Conservation (phyloP, 371 early-diverging fungal genomes). For the Mortierella polycephala region DNA sequence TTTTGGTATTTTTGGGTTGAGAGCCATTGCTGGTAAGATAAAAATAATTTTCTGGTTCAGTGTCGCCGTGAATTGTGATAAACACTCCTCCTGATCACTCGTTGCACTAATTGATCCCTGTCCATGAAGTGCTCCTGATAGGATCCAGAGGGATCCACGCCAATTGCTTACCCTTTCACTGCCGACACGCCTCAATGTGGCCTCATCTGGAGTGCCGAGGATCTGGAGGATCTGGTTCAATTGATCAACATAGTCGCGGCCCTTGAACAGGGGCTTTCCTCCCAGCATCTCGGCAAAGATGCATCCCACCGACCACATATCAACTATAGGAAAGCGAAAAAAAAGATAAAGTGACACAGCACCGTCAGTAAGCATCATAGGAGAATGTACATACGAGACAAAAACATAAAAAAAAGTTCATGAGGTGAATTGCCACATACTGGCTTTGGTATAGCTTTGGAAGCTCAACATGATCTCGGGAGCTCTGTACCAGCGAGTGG, state of each 20-base stretch:
- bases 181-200: conserved; percentile 85
- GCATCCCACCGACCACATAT: conserved; percentile 99
- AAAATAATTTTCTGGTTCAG: too few relatives aligned
- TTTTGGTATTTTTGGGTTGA: too few relatives aligned
- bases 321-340: conserved; percentile 63
- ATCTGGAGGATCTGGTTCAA: conserved; percentile 97
- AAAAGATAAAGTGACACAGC: conserved; percentile 3
- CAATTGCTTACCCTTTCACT: conserved; percentile 86
- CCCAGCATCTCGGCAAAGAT: conserved; percentile 97
- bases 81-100: too few relatives aligned
- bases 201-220: conserved; percentile 98
- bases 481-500: conserved; percentile 98
- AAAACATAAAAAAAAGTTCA: too few relatives aligned
- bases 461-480: conserved; percentile 98
- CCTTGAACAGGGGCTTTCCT: conserved; percentile 89
- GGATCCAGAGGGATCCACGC: too few relatives aligned
- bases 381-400: not conserved
- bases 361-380: not conserved
- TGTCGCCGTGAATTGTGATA: too few relatives aligned
- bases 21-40: too few relatives aligned
- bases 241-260: conserved; percentile 97
- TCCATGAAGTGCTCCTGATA: too few relatives aligned
- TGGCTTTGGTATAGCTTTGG: conserved; percentile 94
- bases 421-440: too few relatives aligned
- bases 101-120: too few relatives aligned